A percentile compares a stretch with the other conserved stretches of the same genome.
phyloP scores from a whole-genome alignment of 768 basidiomycete genomes.

The Lactarius hatsudake region DNA sequence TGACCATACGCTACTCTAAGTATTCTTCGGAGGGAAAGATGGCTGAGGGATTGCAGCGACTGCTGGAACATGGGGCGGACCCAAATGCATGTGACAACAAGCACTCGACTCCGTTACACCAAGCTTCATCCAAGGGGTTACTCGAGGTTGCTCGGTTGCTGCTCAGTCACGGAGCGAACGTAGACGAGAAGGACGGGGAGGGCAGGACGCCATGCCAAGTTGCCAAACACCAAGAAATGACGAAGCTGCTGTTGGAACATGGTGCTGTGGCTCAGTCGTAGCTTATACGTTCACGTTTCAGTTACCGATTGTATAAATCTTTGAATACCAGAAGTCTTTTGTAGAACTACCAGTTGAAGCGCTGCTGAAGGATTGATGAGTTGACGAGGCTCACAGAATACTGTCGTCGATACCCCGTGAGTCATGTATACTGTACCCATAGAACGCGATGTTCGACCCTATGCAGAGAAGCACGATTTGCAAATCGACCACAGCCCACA shows the following conservation, averaged over 20 bases:
- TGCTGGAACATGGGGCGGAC: background rate
- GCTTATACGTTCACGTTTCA: no score
- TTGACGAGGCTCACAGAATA: no score
- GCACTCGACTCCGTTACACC: background rate
- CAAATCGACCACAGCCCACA: no score
- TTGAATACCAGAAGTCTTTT: no score
- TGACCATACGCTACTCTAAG: no score
- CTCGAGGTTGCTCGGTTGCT: background rate
- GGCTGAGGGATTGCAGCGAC: background rate
- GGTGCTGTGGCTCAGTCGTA: background rate
- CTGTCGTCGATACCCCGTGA: no score
- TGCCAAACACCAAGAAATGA: background rate
- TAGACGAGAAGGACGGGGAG: background rate
- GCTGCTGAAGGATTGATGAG: no score
- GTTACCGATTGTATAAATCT: slow-evolving; percentile 40
- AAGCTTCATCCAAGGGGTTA: background rate
- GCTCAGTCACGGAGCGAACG: background rate
- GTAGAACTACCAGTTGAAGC: no score
- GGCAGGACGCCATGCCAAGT: background rate
- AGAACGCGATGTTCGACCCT: no score
- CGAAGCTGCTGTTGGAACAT: background rate
- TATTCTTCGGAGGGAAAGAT: no score
- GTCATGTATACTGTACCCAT: no score
- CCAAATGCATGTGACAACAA: background rate
- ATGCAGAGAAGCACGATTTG: no score